These are phyloP conservation scores for Globisporangium sylvaticum DNA, from an alignment of 352 stramenopile genomes.

Conservation along the genomic window DNA sequence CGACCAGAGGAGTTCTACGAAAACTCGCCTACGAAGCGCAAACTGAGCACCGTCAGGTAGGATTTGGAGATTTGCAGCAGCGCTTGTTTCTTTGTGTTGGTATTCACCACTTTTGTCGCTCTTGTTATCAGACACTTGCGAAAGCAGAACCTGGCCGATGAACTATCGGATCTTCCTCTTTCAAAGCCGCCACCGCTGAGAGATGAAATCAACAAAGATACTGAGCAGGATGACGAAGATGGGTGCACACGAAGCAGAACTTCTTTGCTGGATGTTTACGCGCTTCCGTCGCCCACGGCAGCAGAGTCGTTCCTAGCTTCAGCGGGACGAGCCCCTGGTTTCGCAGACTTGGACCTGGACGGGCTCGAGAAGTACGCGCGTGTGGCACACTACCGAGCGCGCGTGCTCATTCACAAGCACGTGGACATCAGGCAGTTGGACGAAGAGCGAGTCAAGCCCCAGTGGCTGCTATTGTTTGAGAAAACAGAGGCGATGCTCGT, in stretches of 20 bases:
- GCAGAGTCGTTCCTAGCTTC: constrained; percentile 17
- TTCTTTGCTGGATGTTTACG: constrained; percentile 44
- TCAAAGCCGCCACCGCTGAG: background rate
- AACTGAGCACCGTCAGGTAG: constrained; percentile 24
- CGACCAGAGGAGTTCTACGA: constrained; percentile 1
- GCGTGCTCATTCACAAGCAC: constrained; percentile 37
- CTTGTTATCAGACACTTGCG: constrained; percentile 16
- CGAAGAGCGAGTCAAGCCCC: constrained; percentile 27
- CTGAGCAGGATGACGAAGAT: background rate
- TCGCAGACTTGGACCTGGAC: constrained; percentile 43
- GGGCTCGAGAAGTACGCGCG: constrained; percentile 49
- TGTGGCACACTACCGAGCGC: constrained; percentile 56
- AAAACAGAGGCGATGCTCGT: constrained; percentile 17
- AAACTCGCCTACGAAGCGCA: constrained; percentile 27
- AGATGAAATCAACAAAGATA: background rate
- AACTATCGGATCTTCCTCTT: constrained; percentile 2
- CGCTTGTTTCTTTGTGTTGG: background rate
- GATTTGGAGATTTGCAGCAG: background rate
- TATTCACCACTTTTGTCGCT: background rate
- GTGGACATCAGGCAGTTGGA: constrained; percentile 19
- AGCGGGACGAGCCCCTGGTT: constrained; percentile 22
- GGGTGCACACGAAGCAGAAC: background rate
- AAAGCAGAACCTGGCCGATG: constrained; percentile 15
- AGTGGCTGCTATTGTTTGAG: constrained; percentile 44
- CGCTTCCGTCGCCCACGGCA: constrained; percentile 22